Evolutionary conservation across 306 rosid species (phyloP).

Genomic region (Sophora flavescens): DNA sequence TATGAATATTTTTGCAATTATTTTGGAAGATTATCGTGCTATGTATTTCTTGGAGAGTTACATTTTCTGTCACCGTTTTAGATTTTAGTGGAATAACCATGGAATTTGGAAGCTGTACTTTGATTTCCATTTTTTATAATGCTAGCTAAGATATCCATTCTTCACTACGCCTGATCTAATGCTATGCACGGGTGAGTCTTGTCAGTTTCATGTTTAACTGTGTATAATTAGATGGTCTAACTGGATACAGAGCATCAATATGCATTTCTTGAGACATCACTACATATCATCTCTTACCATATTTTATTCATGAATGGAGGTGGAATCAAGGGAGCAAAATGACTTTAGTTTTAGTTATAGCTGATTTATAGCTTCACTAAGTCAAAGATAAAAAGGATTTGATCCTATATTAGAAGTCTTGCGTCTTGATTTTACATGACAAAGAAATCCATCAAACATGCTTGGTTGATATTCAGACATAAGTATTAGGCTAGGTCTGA

Average conservation of each 20-base stretch:
- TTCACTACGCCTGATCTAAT: slow-evolving; percentile 22
- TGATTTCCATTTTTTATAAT: slow-evolving; percentile 27
- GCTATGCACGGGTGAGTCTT: slow-evolving; percentile 3
- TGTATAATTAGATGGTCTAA: slow-evolving; percentile 3
- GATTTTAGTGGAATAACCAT: slow-evolving; percentile 38
- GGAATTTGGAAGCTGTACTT: slow-evolving; percentile 38
- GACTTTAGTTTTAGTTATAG: background rate
- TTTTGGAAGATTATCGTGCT: slow-evolving; percentile 37
- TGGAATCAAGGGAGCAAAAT: background rate
- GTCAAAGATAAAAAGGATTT: background rate
- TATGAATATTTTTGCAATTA: slow-evolving; percentile 31
- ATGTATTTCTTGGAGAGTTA: slow-evolving; percentile 43
- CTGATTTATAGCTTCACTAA: slow-evolving; percentile 13
- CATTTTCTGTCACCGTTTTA: slow-evolving; percentile 28
- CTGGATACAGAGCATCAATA: slow-evolving; percentile 19
- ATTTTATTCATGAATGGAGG: background rate
- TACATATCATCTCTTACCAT: background rate
- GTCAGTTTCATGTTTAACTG: background rate
- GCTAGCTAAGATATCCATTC: slow-evolving; percentile 21
- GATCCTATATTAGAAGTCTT: slow-evolving; percentile 12
- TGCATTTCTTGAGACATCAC: background rate
- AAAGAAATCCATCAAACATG: background rate
- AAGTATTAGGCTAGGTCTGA: background rate
- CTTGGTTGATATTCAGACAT: background rate
- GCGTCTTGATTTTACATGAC: slow-evolving; percentile 22